Base-by-base conservation (phyloP, 495 filamentous ascomycete species). In the Neurospora sp. region DNA sequence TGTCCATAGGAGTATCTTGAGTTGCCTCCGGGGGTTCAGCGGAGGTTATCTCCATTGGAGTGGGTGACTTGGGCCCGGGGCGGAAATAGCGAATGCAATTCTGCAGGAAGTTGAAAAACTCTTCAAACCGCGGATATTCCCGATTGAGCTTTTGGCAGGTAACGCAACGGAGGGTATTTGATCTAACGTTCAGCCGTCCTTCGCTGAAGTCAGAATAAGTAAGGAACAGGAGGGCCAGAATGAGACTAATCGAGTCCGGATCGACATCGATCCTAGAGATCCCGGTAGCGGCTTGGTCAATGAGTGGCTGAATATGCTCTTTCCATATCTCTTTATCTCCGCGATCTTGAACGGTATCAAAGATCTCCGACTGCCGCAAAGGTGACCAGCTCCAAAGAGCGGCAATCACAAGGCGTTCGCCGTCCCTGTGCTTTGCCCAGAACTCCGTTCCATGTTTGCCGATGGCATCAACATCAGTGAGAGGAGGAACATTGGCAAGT, bases 351-450 rank as follows among this genome's bases (percentile, higher is more conserved):
- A 78, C 18, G 16, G 61, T 69, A 3, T 69, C 48, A 18, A 74
- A 68, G 2, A 81, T 5, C 1, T 14, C 27, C 12, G 35, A 31
- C 65, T 72, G 38, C 14, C 27, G 22, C 16, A 35, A 35, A 27
- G n/a, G 8, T 22, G 53, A 48, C 76, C 70, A 76, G 20, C 44
- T 48, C 40, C 35, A 77, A 4, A 82, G 42, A 2, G 76, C 68
- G 9, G 76, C 74, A 69, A 78, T 70, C 10, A 80, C 69, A 12
- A 82, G 74, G 18, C 80, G 78, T 9, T 79, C 65, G 5, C 48
- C 9, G 69, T 82, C 80, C 16, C 39, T 20, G 22, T 39, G 27
- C 10, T 70, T 65, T 22, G 72, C 68, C 80, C 80, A 82, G 44
- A 76, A 69, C 9, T 71, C 37, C 3, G 40, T 4, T 12, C 79